These are phyloP conservation scores for Nicotiana tomentosiformis DNA, from an alignment of 257 asterid genomes.

Conservation along the genomic window DNA sequence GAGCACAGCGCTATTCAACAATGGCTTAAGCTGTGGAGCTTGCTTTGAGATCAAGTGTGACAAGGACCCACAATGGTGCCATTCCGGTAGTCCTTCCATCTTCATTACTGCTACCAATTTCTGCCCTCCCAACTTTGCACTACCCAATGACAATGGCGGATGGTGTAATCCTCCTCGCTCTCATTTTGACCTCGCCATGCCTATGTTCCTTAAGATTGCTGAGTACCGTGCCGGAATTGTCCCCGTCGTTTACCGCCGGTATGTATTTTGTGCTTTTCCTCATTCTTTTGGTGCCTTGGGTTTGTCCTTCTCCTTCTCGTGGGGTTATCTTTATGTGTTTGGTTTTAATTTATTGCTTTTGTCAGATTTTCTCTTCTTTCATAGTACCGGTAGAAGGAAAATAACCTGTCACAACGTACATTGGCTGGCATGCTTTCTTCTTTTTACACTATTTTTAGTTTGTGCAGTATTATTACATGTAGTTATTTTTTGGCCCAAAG, in stretches of 20 bases:
- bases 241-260: constrained; percentile 76
- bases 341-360: background rate
- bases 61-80: constrained; percentile 56
- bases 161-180: constrained; percentile 93
- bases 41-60: constrained; percentile 78
- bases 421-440: background rate
- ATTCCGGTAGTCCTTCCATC: constrained; percentile 71
- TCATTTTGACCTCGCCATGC: constrained; percentile 95
- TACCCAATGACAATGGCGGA: constrained; percentile 76
- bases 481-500: no score
- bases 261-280: background rate
- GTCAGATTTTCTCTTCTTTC: background rate
- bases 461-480: no score
- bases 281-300: background rate
- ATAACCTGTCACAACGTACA: background rate
- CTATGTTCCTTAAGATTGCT: constrained; percentile 86
- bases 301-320: background rate
- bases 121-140: constrained; percentile 80
- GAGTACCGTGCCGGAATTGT: constrained; percentile 90
- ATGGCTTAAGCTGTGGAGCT: constrained; percentile 69
- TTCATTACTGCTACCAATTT: constrained; percentile 75
- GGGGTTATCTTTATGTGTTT: background rate
- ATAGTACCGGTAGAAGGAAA: background rate
- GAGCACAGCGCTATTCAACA: constrained; percentile 83
- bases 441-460: background rate